Base-by-base conservation (phyloP, 805 yeast species). In the Pachysolen tannophilus region DNA sequence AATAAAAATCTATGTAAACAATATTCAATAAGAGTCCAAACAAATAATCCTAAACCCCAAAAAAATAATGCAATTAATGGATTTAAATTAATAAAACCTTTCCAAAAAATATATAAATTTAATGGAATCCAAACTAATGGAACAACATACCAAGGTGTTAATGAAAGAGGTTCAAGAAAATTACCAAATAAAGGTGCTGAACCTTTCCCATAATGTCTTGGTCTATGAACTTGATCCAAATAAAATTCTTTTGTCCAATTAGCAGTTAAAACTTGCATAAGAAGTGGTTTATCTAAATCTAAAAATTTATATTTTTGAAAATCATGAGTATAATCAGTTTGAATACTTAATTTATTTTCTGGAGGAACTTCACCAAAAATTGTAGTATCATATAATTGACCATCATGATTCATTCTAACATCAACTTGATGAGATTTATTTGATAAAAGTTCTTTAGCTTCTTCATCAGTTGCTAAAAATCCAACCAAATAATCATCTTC, bases 151-250 rank as follows among this genome's bases (percentile, higher is more conserved):
- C 97, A 92, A 9, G 97, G 81, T 3, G 98, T 92, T 50, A 81
- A 66, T 6, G 94, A 77, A 18, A 92, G 53, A 4, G 97, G 97
- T 61, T 92, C 98, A 41, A 92, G 64, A 58, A 90, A 83, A 60
- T 88, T 87, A 32, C 98, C 98, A 58, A 92, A 92, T 36, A 92
- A 56, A 6, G 88, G 96, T 9, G 98, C 98, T 3, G 96, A 85
- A 8, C 96, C 97, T 55, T 87, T 79, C 45, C 97, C 97, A 55
- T 88, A 92, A 59, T 92, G 98, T 55, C 98, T 79, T 35, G 98
- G 98, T 60, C 97, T 78, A 59, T 92, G 98, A 28, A 92, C 92
- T 61, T 92, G 97, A 55, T 87, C 95, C 52, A 92, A 67, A 58
- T 92, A 92, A 52, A 92, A 90, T 28, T 85, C 94, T 55, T 84